phyloP scores from a whole-genome alignment of 345 rosid genomes.

The Hibiscus tridactylites region DNA sequence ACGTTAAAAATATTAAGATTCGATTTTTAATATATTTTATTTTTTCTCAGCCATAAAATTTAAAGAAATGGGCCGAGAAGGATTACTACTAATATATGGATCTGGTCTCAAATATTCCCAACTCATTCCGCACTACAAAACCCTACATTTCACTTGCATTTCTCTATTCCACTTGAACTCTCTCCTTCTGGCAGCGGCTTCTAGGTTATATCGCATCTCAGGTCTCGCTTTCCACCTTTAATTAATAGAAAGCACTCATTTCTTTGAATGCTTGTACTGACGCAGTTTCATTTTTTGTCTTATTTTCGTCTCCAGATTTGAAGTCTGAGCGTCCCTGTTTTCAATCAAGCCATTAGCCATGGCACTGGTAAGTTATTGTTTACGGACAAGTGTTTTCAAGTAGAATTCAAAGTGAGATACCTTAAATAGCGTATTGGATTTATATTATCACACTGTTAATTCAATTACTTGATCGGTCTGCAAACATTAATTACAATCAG shows the following conservation, averaged over 20 bases:
- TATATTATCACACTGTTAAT: neutral
- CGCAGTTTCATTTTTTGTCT: too few relatives aligned
- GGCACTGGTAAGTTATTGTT: slow-evolving; percentile 52
- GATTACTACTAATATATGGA: too few relatives aligned
- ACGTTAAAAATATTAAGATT: too few relatives aligned
- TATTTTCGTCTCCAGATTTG: slow-evolving; percentile 33
- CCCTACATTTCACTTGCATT: neutral
- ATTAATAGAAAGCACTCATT: neutral
- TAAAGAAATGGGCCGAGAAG: too few relatives aligned
- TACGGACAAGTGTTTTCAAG: neutral
- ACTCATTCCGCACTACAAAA: neutral
- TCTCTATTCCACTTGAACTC: neutral
- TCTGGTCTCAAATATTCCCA: too few relatives aligned
- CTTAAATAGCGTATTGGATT: neutral
- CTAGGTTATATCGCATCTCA: neutral
- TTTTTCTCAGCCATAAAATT: too few relatives aligned
- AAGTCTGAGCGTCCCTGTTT: slow-evolving; percentile 33
- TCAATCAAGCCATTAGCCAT: slow-evolving; percentile 33
- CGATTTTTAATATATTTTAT: too few relatives aligned
- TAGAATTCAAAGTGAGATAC: neutral
- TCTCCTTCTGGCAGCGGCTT: neutral
- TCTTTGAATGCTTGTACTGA: neutral
- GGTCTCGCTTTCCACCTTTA: neutral
- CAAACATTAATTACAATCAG: neutral
- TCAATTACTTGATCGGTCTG: neutral